These are phyloP conservation scores for Backusella liffmaniae DNA, from an alignment of 192 early-diverging fungal species.

Conservation along the genomic window DNA sequence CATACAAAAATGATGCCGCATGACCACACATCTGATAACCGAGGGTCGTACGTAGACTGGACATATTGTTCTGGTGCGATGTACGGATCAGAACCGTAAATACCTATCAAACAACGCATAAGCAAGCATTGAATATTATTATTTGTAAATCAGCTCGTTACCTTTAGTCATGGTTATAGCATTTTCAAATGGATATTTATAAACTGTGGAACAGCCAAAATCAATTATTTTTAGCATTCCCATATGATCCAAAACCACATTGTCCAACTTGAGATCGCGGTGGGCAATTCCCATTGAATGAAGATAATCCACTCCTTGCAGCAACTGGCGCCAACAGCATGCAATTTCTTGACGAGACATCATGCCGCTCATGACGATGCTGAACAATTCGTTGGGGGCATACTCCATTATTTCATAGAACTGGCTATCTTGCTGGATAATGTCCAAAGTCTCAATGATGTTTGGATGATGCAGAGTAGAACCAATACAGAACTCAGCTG, in stretches of 20 bases:
- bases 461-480: conserved; percentile 91
- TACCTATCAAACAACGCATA: conserved; percentile 44
- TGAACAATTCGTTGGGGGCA: conserved; percentile 88
- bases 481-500: conserved; percentile 93
- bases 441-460: conserved; percentile 89
- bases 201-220: conserved; percentile 87
- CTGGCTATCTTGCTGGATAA: conserved; percentile 83
- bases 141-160: conserved; percentile 26
- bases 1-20: conserved; percentile 88
- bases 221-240: conserved; percentile 85
- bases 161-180: conserved; percentile 45
- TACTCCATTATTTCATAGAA: conserved; percentile 89
- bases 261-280: conserved; percentile 86
- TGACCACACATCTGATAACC: conserved; percentile 88
- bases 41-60: conserved; percentile 74
- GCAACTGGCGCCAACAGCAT: conserved; percentile 84
- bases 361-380: conserved; percentile 70
- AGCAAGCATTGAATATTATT: not conserved
- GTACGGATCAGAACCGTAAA: conserved; percentile 94
- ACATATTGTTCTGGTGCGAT: conserved; percentile 89
- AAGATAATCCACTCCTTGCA: conserved; percentile 72
- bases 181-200: conserved; percentile 79
- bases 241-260: conserved; percentile 70
- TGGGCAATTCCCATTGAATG: conserved; percentile 80
- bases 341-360: conserved; percentile 79